A percentile compares a stretch with the other conserved stretches of the same genome.
Evolutionary conservation across 2,329 filamentous ascomycete species (phyloP).

Genomic region (Pestalotiopsis sp.): DNA sequence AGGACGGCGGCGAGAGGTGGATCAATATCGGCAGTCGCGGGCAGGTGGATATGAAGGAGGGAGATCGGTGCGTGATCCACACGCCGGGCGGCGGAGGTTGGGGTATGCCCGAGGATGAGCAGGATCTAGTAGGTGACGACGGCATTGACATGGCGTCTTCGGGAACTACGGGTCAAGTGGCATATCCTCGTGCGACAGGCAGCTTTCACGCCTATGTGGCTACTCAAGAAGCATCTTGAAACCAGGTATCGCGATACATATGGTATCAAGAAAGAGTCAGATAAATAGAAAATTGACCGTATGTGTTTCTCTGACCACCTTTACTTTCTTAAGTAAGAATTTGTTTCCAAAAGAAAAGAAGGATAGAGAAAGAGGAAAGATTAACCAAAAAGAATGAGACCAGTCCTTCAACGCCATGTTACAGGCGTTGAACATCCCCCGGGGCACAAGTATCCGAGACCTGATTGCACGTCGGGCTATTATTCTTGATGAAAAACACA

Average conservation of each 20-base stretch:
- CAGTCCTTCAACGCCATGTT: too few species aligned
- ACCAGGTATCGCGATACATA: fast-evolving
- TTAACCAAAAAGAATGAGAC: too few species aligned
- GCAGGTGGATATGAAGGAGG: conserved; percentile 18
- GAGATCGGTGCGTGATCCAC: conserved; percentile 18
- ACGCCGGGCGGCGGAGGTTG: conserved; percentile 10
- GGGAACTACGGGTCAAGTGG: not conserved
- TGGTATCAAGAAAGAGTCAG: not conserved
- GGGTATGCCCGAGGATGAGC: not conserved
- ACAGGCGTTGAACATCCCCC: too few species aligned
- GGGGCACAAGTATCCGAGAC: not conserved
- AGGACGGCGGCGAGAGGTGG: conserved; percentile 16
- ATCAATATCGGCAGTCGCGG: conserved; percentile 18
- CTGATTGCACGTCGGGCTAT: not conserved
- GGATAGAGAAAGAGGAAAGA: too few species aligned
- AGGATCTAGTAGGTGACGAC: not conserved
- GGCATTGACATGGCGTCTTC: too few species aligned
- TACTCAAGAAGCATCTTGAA: not conserved
- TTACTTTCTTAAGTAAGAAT: too few species aligned
- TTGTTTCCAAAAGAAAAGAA: too few species aligned
- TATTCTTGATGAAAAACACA: not conserved
- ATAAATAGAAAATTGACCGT: not conserved
- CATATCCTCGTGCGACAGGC: not conserved
- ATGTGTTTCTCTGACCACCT: too few species aligned
- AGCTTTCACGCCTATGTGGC: not conserved